phyloP scores from a whole-genome alignment of 2,329 filamentous ascomycete genomes.

The Fusarium nanum region DNA sequence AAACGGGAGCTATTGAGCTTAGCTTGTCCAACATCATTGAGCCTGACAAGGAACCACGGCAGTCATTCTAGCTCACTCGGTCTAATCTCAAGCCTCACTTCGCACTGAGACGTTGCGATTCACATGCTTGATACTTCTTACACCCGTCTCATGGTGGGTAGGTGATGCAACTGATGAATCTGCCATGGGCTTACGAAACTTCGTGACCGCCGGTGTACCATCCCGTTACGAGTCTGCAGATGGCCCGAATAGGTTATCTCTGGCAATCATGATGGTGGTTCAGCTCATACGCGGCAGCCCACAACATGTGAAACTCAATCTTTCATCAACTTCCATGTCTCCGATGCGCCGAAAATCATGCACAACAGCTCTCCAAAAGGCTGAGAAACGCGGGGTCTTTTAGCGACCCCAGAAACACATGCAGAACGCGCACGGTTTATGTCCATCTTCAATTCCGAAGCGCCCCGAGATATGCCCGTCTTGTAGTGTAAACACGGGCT shows the following conservation, averaged over 20 bases:
- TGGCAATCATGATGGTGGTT: neutral
- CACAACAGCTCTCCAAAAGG: neutral
- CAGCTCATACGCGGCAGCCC: neutral
- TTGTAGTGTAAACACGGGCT: neutral
- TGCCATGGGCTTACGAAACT: neutral
- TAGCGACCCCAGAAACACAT: neutral
- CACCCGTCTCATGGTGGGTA: neutral
- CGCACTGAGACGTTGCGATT: neutral
- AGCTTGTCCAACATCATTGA: neutral
- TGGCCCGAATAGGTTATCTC: neutral
- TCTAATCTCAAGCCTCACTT: neutral
- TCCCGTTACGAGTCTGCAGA: neutral
- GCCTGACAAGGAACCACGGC: neutral
- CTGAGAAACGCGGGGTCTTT: conserved; percentile 24
- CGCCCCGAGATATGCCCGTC: conserved; percentile 25
- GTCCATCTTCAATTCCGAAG: conserved; percentile 10
- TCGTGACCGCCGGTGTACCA: neutral
- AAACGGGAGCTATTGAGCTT: neutral
- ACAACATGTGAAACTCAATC: conserved; percentile 14
- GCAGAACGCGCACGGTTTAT: neutral
- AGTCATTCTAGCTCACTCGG: neutral
- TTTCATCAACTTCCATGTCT: neutral
- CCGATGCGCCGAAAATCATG: neutral
- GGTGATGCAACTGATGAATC: neutral
- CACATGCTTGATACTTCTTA: neutral